A percentile compares a stretch with the other conserved stretches of the same genome.
Evolutionary conservation across 331 rosid species (phyloP).

Genomic region (Prunus yedoensis): DNA sequence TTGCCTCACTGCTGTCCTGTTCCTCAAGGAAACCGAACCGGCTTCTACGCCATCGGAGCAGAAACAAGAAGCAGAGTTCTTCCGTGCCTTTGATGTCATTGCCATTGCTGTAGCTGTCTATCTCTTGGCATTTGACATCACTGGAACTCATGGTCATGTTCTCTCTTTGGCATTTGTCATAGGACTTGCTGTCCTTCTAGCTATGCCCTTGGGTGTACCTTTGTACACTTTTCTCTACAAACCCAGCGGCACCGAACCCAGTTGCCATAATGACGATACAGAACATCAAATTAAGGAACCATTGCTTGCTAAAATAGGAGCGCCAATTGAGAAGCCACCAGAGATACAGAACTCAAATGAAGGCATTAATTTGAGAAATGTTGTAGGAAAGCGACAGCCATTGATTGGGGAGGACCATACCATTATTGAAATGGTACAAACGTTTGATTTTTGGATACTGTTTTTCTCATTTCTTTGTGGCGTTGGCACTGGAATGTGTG

Average conservation of each 20-base stretch:
- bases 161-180: constrained; percentile 6
- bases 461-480: constrained; percentile 20
- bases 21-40: not conserved
- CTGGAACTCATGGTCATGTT: constrained; percentile 3
- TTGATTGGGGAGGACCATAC: constrained; percentile 22
- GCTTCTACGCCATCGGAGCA: constrained; percentile 2
- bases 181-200: constrained; percentile 1
- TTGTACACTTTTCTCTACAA: not conserved
- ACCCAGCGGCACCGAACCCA: not conserved
- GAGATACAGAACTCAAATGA: not conserved
- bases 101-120: constrained; percentile 17
- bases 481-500: constrained; percentile 17
- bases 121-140: constrained; percentile 10
- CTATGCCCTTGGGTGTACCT: constrained; percentile 19
- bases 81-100: not conserved
- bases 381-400: not conserved
- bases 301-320: not conserved
- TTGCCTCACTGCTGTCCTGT: not conserved
- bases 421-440: not conserved
- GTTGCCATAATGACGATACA: not conserved
- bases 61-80: constrained; percentile 11
- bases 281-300: not conserved
- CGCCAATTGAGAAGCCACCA: not conserved
- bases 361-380: not conserved
- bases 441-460: constrained; percentile 14